phyloP scores from a whole-genome alignment of 805 yeast genomes.

The Candida michaelii region DNA sequence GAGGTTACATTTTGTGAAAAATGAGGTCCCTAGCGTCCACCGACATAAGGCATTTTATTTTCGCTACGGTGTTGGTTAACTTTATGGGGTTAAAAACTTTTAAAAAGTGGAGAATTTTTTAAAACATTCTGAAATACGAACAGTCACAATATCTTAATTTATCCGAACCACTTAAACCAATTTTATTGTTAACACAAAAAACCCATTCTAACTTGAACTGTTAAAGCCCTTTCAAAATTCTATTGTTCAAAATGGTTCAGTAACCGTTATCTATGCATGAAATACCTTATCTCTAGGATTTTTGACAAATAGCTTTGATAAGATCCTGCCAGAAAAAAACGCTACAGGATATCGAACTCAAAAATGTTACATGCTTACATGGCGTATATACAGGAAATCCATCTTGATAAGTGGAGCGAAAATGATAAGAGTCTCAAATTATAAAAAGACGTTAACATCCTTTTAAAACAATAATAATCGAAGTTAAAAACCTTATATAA shows the following conservation, averaged over 20 bases:
- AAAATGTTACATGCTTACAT: constrained; percentile 8
- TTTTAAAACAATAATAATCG: neutral
- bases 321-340: constrained; percentile 1
- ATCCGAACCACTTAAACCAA: neutral
- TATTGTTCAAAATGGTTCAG: too few relatives aligned
- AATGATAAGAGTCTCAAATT: neutral
- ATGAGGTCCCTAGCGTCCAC: neutral
- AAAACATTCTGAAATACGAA: neutral
- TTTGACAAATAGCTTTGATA: neutral
- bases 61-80: neutral
- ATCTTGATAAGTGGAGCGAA: constrained; percentile 5
- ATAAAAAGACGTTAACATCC: constrained; percentile 2
- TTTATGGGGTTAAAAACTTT: constrained; percentile 1
- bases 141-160: constrained; percentile 1
- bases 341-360: neutral
- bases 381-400: constrained; percentile 1
- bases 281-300: too few relatives aligned
- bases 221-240: too few relatives aligned
- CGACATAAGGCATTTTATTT: constrained; percentile 3
- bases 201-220: neutral
- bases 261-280: too few relatives aligned
- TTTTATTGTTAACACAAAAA: neutral
- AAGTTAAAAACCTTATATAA: neutral
- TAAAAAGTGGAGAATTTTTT: constrained; percentile 3
- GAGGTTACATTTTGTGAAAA: constrained; percentile 3